Evolutionary conservation across 768 basidiomycete species (phyloP).

Genomic region (Mycena haematopus): DNA sequence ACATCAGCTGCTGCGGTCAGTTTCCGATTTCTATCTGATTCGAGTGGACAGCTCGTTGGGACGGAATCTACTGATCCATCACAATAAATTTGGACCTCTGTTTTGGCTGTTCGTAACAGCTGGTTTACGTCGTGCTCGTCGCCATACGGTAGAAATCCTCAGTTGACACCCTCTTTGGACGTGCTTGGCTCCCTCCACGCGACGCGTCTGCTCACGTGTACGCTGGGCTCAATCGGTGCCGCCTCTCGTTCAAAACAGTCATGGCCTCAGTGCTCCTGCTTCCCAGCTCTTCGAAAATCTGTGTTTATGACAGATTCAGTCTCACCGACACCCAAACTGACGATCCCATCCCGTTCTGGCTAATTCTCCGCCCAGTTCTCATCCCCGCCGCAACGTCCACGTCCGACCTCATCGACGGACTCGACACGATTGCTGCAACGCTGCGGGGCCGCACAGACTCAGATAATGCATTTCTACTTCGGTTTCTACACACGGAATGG

Average conservation of each 20-base stretch:
- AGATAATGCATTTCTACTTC: conserved; percentile 3
- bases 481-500: conserved; percentile 2
- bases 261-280: not conserved
- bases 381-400: not conserved
- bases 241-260: not conserved
- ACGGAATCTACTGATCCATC: too few relatives aligned
- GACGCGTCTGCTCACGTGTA: not conserved
- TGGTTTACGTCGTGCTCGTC: too few relatives aligned
- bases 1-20: too few relatives aligned
- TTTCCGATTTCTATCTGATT: too few relatives aligned
- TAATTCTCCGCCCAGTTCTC: conserved; percentile 14
- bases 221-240: not conserved
- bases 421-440: conserved; percentile 22
- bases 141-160: too few relatives aligned
- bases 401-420: conserved; percentile 20
- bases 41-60: too few relatives aligned
- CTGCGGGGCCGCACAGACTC: conserved; percentile 11
- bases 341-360: conserved; percentile 20
- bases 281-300: conserved; percentile 17
- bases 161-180: not conserved
- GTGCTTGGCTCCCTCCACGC: not conserved
- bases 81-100: too few relatives aligned
- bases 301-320: conserved; percentile 20
- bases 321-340: conserved; percentile 13
- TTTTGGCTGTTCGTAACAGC: too few relatives aligned